A percentile compares a stretch with the other conserved stretches of the same genome.
Evolutionary conservation across 345 rosid genomes (phyloP).

Genomic region (Bruguiera parviflora): DNA sequence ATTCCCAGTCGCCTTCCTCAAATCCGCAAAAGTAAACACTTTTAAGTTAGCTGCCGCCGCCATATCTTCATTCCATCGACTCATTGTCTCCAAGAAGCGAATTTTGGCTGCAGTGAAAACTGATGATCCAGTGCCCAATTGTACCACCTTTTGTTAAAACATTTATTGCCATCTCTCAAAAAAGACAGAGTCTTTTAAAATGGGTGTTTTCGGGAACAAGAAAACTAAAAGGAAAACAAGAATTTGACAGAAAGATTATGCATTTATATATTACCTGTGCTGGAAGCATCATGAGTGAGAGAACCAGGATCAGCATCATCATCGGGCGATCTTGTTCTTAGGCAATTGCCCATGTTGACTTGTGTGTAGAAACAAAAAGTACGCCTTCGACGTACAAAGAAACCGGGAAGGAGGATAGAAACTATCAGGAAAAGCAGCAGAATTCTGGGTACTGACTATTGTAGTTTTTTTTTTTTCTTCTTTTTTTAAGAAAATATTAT

Average conservation of each 20-base stretch:
- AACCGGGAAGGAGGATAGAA: background rate
- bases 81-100: constrained; percentile 31
- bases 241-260: no score
- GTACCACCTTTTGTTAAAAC: constrained; percentile 29
- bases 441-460: no score
- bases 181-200: background rate
- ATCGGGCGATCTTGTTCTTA: constrained; percentile 16
- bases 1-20: constrained; percentile 55
- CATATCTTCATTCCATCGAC: constrained; percentile 31
- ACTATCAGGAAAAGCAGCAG: background rate
- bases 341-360: constrained; percentile 45
- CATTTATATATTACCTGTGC: constrained; percentile 27
- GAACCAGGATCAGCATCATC: constrained; percentile 5
- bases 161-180: constrained; percentile 27
- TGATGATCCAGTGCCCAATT: no score
- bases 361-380: no score
- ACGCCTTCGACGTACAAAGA: background rate
- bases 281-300: constrained; percentile 2
- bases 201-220: no score
- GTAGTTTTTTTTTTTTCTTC: no score
- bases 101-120: constrained; percentile 33
- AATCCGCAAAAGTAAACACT: constrained; percentile 53
- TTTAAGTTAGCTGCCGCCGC: constrained; percentile 38
- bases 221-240: background rate
- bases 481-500: no score